These are phyloP conservation scores for Boletus pseudopeckii DNA, from an alignment of 768 basidiomycete species.

Conservation along the genomic window DNA sequence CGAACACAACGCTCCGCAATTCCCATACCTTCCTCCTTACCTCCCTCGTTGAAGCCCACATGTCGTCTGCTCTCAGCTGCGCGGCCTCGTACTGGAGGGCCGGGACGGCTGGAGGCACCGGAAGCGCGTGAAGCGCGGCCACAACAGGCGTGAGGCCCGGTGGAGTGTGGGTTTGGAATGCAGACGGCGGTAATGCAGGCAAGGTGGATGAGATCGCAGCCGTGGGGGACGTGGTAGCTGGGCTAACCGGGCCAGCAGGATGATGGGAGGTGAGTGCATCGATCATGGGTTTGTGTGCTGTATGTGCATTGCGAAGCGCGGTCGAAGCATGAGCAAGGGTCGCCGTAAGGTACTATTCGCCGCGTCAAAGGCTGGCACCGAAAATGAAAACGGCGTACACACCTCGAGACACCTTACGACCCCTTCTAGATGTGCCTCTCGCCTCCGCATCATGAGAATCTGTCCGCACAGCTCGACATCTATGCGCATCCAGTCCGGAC, in stretches of 20 bases:
- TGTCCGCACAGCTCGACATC: constrained; percentile 80
- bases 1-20: constrained; percentile 67
- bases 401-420: constrained; percentile 60
- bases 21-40: constrained; percentile 61
- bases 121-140: constrained; percentile 34
- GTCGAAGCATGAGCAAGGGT: constrained; percentile 55
- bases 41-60: constrained; percentile 63
- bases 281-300: constrained; percentile 47
- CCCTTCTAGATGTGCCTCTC: constrained; percentile 65
- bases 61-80: constrained; percentile 60
- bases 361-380: constrained; percentile 5
- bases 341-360: constrained; percentile 44
- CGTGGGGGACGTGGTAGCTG: not conserved
- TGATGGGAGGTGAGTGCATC: constrained; percentile 38
- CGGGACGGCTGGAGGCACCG: constrained; percentile 24
- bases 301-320: constrained; percentile 56
- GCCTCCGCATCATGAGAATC: constrained; percentile 61
- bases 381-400: constrained; percentile 14
- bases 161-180: constrained; percentile 1
- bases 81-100: constrained; percentile 68
- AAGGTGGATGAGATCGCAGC: not conserved
- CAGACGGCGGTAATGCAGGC: not conserved
- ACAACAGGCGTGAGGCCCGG: constrained; percentile 25
- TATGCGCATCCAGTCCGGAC: constrained; percentile 64
- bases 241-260: not conserved